These are phyloP conservation scores for Stagonosporopsis cucurbitacearum DNA, from an alignment of 2,329 filamentous ascomycete genomes.

Conservation along the genomic window DNA sequence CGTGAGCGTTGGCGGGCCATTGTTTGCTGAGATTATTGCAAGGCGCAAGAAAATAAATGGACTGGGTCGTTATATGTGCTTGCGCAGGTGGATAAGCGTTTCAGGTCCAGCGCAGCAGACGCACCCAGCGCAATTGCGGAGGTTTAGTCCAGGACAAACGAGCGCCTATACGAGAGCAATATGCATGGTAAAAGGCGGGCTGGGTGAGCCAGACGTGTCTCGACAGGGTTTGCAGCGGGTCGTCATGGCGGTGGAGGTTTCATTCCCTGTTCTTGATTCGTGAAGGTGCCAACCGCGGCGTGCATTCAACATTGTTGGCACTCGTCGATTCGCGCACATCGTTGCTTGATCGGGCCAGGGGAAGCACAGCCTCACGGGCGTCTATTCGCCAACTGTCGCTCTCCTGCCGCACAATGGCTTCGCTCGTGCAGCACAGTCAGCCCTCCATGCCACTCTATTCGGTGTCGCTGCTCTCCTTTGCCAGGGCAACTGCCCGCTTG, in stretches of 20 bases:
- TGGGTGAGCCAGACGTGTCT: constrained; percentile 11
- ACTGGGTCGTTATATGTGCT: background rate
- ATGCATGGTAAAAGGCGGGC: constrained; percentile 9
- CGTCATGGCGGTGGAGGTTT: constrained; percentile 27
- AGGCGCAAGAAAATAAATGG: background rate
- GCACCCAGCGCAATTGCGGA: constrained; percentile 18
- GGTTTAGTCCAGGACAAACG: constrained; percentile 2
- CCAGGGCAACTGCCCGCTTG: background rate
- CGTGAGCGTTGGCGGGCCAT: constrained; percentile 30
- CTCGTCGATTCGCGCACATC: constrained; percentile 12
- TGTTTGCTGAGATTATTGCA: constrained; percentile 2
- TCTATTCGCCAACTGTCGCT: constrained; percentile 13
- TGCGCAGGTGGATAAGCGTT: constrained; percentile 13
- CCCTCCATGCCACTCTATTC: constrained; percentile 8
- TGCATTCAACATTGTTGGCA: constrained; percentile 16
- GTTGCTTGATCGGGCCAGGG: constrained; percentile 15
- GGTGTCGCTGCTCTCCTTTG: background rate
- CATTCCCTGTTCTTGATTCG: constrained; percentile 32
- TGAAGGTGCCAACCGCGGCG: constrained; percentile 6
- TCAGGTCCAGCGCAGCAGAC: constrained; percentile 21
- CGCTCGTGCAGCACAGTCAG: constrained; percentile 6
- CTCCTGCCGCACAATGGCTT: constrained; percentile 9
- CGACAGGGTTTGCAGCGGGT: constrained; percentile 11
- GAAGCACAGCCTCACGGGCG: constrained; percentile 10
- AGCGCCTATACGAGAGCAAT: constrained; percentile 6